These are phyloP conservation scores for Kitagawia praeruptora DNA, from an alignment of 129 eudicot species.

Conservation along the genomic window DNA sequence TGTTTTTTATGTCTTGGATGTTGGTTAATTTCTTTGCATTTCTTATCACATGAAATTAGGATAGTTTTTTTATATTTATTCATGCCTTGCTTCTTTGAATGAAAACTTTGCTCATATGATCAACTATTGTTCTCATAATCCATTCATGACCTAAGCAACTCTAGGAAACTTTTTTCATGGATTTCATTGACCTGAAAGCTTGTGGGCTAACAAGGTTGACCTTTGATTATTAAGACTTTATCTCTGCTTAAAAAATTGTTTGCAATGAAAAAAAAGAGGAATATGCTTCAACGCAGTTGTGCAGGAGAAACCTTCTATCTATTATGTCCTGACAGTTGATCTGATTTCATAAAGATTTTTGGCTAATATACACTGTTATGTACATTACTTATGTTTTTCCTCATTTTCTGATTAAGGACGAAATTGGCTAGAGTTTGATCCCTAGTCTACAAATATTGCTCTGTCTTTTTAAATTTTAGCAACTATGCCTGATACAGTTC, in stretches of 20 bases:
- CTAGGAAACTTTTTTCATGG: background rate
- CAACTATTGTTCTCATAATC: background rate
- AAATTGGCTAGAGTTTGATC: background rate
- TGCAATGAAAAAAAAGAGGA: background rate
- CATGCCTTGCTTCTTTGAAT: no score
- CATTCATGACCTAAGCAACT: background rate
- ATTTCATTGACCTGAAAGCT: background rate
- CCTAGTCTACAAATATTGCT: background rate
- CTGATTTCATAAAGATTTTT: background rate
- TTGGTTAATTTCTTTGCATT: background rate
- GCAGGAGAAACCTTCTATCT: background rate
- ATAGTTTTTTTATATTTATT: background rate
- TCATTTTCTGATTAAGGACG: background rate
- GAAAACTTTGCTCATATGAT: background rate
- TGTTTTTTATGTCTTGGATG: background rate
- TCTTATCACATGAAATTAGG: background rate
- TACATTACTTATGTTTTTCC: background rate
- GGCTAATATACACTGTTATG: background rate
- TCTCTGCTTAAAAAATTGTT: background rate
- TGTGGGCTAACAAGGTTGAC: background rate
- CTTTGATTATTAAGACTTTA: background rate
- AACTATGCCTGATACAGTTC: background rate
- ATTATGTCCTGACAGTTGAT: background rate
- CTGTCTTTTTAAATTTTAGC: background rate
- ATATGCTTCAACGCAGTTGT: background rate